Evolutionary conservation across 139 green algal genomes (phyloP).

Genomic region (Auxenochlorella pyrenoidosa): DNA sequence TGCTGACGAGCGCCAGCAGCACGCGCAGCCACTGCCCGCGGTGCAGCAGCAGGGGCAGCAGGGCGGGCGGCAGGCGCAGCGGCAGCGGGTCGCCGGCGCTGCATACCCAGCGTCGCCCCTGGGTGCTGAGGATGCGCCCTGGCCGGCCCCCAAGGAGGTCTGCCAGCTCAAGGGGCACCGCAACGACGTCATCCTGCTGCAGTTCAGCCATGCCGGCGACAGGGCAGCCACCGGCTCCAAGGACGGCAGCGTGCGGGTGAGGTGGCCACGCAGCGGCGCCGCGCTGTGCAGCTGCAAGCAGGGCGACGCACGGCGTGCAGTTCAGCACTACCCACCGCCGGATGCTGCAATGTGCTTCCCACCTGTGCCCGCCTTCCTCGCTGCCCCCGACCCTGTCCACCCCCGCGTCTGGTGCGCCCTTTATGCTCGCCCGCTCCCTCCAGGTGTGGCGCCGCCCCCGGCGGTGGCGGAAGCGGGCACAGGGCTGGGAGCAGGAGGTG

Average conservation of each 20-base stretch:
- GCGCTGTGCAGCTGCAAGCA: no score
- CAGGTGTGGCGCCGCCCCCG: constrained; percentile 51
- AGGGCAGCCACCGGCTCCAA: constrained; percentile 74
- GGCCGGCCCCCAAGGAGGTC: constrained; percentile 34
- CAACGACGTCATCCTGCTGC: constrained; percentile 73
- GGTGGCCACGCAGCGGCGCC: no score
- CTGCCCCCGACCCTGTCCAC: no score
- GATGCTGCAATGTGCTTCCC: no score
- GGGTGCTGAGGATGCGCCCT: neutral
- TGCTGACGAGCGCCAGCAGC: neutral
- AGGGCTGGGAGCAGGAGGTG: constrained; percentile 52
- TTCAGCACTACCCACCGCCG: no score
- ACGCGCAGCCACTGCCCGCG: neutral
- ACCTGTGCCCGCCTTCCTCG: no score
- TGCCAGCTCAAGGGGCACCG: constrained; percentile 65
- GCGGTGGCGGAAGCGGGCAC: constrained; percentile 20
- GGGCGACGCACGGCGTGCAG: no score
- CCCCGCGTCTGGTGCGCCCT: no score
- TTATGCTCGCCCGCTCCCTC: neutral
- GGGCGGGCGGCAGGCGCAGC: constrained; percentile 11
- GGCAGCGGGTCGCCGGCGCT: neutral
- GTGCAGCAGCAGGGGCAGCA: constrained; percentile 8
- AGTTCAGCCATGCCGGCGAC: constrained; percentile 67
- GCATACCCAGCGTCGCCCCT: neutral
- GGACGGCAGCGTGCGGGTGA: constrained; percentile 77